A percentile compares a stretch with the other conserved stretches of the same genome.
These are phyloP conservation scores for Ogataea populi-albae DNA, from an alignment of 805 yeast genomes.

Conservation along the genomic window DNA sequence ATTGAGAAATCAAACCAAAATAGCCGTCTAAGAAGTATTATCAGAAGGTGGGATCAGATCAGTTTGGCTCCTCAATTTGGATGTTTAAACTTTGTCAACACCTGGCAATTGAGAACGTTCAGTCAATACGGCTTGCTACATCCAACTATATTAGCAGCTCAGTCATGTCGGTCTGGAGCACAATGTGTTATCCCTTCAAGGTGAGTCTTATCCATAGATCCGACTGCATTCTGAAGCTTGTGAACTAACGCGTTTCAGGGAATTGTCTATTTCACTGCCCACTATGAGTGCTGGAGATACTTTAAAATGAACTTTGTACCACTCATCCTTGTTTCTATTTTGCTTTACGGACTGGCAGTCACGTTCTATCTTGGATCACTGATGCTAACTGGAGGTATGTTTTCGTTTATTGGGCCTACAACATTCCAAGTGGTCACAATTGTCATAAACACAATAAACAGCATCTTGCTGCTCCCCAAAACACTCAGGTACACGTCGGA, in stretches of 20 bases:
- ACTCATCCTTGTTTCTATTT: slow-evolving; percentile 17
- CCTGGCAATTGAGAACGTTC: too few species aligned
- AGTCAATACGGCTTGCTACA: too few species aligned
- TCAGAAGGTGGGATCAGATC: too few species aligned
- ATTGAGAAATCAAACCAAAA: too few species aligned
- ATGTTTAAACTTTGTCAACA: too few species aligned
- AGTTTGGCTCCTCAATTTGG: too few species aligned
- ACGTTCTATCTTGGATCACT: slow-evolving; percentile 15
- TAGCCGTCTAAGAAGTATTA: too few species aligned
- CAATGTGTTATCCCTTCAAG: slow-evolving; percentile 15
- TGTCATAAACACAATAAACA: slow-evolving; percentile 29
- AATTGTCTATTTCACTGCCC: slow-evolving; percentile 22
- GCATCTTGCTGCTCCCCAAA: slow-evolving; percentile 30
- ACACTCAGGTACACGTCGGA: slow-evolving; percentile 34
- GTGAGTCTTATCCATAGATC: slow-evolving; percentile 8
- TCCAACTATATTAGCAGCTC: background rate
- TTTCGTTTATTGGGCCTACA: slow-evolving; percentile 23
- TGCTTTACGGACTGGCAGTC: slow-evolving; percentile 19
- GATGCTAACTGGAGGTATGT: slow-evolving; percentile 25
- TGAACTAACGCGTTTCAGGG: slow-evolving; percentile 20
- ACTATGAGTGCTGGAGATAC: slow-evolving; percentile 25
- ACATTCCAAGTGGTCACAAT: slow-evolving; percentile 32
- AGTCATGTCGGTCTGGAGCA: slow-evolving; percentile 12
- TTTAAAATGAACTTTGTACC: slow-evolving; percentile 24
- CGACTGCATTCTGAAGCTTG: background rate